Evolutionary conservation across 352 stramenopile genomes (phyloP).

Genomic region (Phytophthora cactorum): DNA sequence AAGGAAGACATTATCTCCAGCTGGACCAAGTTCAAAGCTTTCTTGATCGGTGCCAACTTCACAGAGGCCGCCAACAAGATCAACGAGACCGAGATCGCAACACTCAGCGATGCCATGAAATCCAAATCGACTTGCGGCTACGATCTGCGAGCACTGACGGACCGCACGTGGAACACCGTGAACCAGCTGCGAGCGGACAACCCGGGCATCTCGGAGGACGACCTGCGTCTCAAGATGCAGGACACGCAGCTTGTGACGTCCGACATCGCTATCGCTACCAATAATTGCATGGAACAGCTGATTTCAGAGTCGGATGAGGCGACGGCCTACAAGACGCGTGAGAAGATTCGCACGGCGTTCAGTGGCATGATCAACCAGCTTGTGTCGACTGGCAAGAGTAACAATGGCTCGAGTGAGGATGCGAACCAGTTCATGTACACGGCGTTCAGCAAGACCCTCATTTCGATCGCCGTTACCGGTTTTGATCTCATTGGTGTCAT

Average conservation of each 20-base stretch:
- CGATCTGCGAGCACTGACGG: constrained; percentile 47
- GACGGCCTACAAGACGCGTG: constrained; percentile 47
- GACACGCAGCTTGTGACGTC: constrained; percentile 55
- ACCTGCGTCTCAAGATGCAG: constrained; percentile 50
- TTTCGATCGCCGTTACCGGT: constrained; percentile 47
- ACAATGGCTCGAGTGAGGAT: constrained; percentile 45
- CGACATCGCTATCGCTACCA: constrained; percentile 54
- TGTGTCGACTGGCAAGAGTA: constrained; percentile 41
- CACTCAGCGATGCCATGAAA: constrained; percentile 43
- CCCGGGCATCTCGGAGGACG: constrained; percentile 40
- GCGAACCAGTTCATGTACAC: constrained; percentile 47
- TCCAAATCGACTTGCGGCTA: constrained; percentile 47
- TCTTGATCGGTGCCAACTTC: constrained; percentile 37
- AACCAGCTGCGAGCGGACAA: constrained; percentile 45
- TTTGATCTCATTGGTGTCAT: constrained; percentile 64
- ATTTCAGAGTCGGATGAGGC: constrained; percentile 33
- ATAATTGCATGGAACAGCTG: constrained; percentile 53
- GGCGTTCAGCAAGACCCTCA: constrained; percentile 49
- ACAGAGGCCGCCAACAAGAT: constrained; percentile 38
- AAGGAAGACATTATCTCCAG: constrained; percentile 42
- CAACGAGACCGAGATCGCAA: constrained; percentile 36
- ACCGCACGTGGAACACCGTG: constrained; percentile 51
- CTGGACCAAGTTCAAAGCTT: constrained; percentile 42
- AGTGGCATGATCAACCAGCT: constrained; percentile 63
- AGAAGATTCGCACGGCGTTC: constrained; percentile 60